Conservation (phyloP, 805 yeast genomes). For the Vanderwaltozyma tropicalis region DNA sequence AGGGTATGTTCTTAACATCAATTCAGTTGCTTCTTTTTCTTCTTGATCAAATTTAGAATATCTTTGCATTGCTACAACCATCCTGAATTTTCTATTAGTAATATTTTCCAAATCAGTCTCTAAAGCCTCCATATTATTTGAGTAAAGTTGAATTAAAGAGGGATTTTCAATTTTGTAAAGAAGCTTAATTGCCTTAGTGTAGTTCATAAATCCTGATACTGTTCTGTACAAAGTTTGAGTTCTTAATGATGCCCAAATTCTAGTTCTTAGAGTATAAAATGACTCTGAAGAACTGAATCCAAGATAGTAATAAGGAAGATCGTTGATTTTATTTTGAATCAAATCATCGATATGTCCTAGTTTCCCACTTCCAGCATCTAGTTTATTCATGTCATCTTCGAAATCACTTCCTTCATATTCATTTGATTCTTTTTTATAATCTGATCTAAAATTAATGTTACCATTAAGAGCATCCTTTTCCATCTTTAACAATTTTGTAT, state of each 20-base stretch:
- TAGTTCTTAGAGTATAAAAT: conserved; percentile 54
- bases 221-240: conserved; percentile 80
- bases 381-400: background rate
- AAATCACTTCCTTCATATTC: background rate
- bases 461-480: conserved; percentile 19
- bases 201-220: conserved; percentile 74
- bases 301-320: conserved; percentile 58
- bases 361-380: too few species aligned
- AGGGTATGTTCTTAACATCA: conserved; percentile 65
- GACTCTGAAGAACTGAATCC: conserved; percentile 64
- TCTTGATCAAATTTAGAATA: conserved; percentile 50
- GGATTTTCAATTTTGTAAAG: conserved; percentile 59
- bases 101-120: conserved; percentile 58
- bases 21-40: conserved; percentile 59
- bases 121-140: conserved; percentile 42
- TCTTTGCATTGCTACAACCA: conserved; percentile 84
- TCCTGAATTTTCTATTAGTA: conserved; percentile 69
- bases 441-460: background rate
- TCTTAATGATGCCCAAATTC: conserved; percentile 81
- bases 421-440: background rate
- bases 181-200: conserved; percentile 59
- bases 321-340: conserved; percentile 38
- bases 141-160: conserved; percentile 36
- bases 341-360: conserved; percentile 9
- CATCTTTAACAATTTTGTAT: conserved; percentile 54